A percentile compares a stretch with the other conserved stretches of the same genome.
phyloP scores from a whole-genome alignment of 495 filamentous ascomycete species.

The Astrocystis sublimbata region DNA sequence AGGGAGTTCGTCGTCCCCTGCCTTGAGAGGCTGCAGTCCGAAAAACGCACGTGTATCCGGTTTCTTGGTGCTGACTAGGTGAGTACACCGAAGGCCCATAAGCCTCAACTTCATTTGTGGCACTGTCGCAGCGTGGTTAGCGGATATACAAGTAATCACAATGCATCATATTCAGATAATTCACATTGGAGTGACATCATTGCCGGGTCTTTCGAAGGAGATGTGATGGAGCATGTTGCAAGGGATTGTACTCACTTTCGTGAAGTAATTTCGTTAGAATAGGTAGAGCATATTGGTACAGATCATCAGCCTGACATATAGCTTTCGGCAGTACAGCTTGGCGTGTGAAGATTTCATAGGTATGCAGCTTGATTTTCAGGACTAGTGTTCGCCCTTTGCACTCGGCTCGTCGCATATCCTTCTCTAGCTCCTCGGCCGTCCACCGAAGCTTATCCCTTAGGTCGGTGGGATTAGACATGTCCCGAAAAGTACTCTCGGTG shows the following conservation, averaged over 20 bases:
- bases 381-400: slow-evolving; percentile 88
- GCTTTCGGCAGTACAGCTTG: slow-evolving; percentile 75
- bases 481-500: slow-evolving; percentile 89
- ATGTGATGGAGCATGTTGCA: neutral
- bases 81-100: slow-evolving; percentile 85
- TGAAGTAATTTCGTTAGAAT: slow-evolving; percentile 85
- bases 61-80: slow-evolving; percentile 83
- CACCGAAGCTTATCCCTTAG: slow-evolving; percentile 74
- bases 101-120: slow-evolving; percentile 78
- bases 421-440: slow-evolving; percentile 84
- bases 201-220: too few relatives aligned
- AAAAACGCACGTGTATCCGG: slow-evolving; percentile 75
- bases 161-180: neutral
- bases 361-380: slow-evolving; percentile 92
- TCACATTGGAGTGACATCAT: neutral
- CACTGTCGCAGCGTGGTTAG: slow-evolving; percentile 30
- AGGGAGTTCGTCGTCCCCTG: slow-evolving; percentile 8
- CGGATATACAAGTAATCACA: neutral
- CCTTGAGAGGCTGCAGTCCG: slow-evolving; percentile 50
- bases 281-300: slow-evolving; percentile 78
- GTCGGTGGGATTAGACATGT: slow-evolving; percentile 66
- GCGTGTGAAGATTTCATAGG: slow-evolving; percentile 85
- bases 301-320: slow-evolving; percentile 70
- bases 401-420: slow-evolving; percentile 75
- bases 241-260: slow-evolving; percentile 49